Percentiles rank a stretch among this genome's conserved stretches.
phyloP scores from a whole-genome alignment of 306 rosid genomes.

The Inga oerstediana region DNA sequence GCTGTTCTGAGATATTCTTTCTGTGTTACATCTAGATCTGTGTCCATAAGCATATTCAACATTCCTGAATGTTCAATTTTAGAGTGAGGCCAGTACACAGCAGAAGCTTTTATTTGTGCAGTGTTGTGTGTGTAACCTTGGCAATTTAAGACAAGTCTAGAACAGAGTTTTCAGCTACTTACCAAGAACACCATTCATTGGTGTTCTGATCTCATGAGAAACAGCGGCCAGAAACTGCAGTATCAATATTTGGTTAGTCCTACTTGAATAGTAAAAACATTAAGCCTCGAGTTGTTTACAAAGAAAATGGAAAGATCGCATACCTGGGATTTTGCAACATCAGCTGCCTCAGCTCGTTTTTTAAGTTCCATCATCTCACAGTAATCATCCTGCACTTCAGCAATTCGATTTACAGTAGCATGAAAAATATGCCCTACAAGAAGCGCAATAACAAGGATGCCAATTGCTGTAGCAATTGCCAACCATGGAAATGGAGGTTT shows the following conservation, averaged over 20 bases:
- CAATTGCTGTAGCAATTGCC: conserved; percentile 75
- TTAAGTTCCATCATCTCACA: conserved; percentile 72
- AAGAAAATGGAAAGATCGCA: conserved; percentile 23
- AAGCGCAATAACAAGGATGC: conserved; percentile 75
- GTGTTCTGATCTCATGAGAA: conserved; percentile 98
- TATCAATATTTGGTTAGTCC: conserved; percentile 35
- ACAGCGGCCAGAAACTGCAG: conserved; percentile 97
- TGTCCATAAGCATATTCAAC: too few relatives aligned
- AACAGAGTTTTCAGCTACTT: conserved; percentile 34
- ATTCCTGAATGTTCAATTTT: too few relatives aligned
- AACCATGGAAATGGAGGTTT: conserved; percentile 90
- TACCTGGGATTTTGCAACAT: conserved; percentile 97
- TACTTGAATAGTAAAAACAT: conserved; percentile 4
- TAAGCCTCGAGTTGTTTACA: conserved; percentile 22
- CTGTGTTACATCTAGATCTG: too few relatives aligned
- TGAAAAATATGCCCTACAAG: conserved; percentile 87
- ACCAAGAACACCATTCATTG: conserved; percentile 99
- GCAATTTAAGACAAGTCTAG: conserved; percentile 14
- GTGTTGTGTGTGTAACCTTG: not conserved
- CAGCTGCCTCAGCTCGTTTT: conserved; percentile 92
- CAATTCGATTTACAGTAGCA: too few relatives aligned
- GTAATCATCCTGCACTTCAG: conserved; percentile 88
- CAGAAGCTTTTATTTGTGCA: not conserved
- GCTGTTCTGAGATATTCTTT: too few relatives aligned
- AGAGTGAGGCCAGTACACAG: too few relatives aligned